Base-by-base conservation (phyloP, 2,329 filamentous ascomycete genomes). In the Fusarium sp. region DNA sequence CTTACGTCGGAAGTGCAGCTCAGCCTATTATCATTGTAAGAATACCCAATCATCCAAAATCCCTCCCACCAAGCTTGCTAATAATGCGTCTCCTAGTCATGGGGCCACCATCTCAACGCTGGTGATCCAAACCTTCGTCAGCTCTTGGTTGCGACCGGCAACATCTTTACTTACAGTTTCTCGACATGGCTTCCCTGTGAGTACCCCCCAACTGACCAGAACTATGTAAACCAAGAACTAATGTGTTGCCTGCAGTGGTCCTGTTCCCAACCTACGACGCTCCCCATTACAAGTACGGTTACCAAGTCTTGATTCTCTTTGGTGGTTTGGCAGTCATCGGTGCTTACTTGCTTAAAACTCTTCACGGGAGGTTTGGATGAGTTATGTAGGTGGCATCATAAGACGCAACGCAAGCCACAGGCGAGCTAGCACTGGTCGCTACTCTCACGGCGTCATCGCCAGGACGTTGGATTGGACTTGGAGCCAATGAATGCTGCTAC, bases 211-310 rank as follows among this genome's bases (percentile, higher is more conserved):
- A 22, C 22, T 22, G 22, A 22, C 22, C 22, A 22, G 22, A 22
- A 22, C 22, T 22, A 22, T 22, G 2, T 22, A 2, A 22, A 7
- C 5, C 2, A n/a, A 4, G 15, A 27, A 7, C 54, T 57, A 57
- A 57, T 25, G 20, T 0, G 27, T 20, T 37, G 4, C 14, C n/a
- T 17, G 20, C 2, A 58, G 54, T 58, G 22, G 77, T 79, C 5
- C 68, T 82, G 2, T 82, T 81, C 59, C 80, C 80, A 9, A 81
- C 80, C 0, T 80, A 82, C 57, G 78, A 82, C 59, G 80, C 81
- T 3, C 80, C 81, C 8, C 74, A 80, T 17, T 82, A 82, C 66
- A 77, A 79, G 37, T 81, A 81, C 45, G 80, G 79, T 1, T 82
- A 82, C 56, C 80, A 82, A 64, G 70, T 81, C 25, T 56, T 81